These are phyloP conservation scores for Clonostachys rosea DNA, from an alignment of 2,329 filamentous ascomycete species.

Conservation along the genomic window DNA sequence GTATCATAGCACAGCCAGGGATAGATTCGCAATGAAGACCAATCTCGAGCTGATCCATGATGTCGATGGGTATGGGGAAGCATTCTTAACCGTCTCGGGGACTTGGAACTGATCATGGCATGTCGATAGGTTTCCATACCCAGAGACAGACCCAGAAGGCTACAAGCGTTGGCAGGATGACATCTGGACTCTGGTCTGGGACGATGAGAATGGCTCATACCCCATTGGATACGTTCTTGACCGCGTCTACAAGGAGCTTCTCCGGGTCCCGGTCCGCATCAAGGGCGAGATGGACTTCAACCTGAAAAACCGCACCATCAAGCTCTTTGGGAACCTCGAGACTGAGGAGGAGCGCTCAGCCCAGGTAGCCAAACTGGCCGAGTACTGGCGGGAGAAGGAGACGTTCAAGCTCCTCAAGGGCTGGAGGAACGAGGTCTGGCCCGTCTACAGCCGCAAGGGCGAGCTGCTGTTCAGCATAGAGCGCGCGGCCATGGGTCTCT, in stretches of 20 bases:
- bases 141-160: conserved; percentile 51
- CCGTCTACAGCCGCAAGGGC: conserved; percentile 64
- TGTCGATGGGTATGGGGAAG: conserved; percentile 45
- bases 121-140: conserved; percentile 68
- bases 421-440: conserved; percentile 79
- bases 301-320: conserved; percentile 54
- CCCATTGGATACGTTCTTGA: conserved; percentile 59
- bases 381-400: conserved; percentile 63
- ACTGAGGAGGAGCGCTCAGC: conserved; percentile 60
- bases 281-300: conserved; percentile 60
- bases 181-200: conserved; percentile 63
- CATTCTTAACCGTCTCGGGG: conserved; percentile 3
- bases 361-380: conserved; percentile 49
- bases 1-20: not conserved
- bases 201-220: conserved; percentile 57
- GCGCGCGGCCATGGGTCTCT: conserved; percentile 66
- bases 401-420: conserved; percentile 71
- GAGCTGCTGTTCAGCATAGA: conserved; percentile 71
- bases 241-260: conserved; percentile 42
- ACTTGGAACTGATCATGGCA: not conserved
- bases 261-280: conserved; percentile 38
- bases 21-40: conserved; percentile 11
- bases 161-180: conserved; percentile 52
- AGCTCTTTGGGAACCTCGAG: conserved; percentile 49
- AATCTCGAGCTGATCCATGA: conserved; percentile 49